These are phyloP conservation scores for Ophioceras dolichostomum DNA, from an alignment of 2,329 filamentous ascomycete species.

Conservation along the genomic window DNA sequence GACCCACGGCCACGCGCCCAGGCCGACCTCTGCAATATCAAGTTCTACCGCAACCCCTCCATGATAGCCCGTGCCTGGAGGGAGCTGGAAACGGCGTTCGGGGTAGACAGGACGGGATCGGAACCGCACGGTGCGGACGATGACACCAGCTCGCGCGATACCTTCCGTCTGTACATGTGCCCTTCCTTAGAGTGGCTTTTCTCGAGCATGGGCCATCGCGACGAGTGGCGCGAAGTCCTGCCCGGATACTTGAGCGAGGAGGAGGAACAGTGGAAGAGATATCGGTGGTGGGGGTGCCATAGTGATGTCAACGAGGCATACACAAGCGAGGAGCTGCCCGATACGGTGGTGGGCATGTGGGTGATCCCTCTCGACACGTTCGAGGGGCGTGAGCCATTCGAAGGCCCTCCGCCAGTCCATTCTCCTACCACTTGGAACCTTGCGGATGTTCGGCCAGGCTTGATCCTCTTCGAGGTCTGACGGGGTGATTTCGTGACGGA, in stretches of 20 bases:
- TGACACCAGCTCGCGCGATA: neutral
- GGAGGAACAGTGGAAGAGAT: neutral
- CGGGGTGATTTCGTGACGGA: too few relatives aligned
- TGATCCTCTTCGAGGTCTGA: neutral
- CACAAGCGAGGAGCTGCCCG: slow-evolving; percentile 3
- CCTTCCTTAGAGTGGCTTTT: neutral
- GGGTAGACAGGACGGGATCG: neutral
- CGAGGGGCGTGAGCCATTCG: neutral
- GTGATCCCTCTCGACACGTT: slow-evolving; percentile 2
- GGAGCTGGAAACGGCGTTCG: slow-evolving; percentile 4
- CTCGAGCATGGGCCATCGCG: neutral
- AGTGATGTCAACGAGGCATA: too few relatives aligned
- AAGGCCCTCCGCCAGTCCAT: too few relatives aligned
- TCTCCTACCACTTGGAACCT: neutral
- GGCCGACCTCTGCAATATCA: too few relatives aligned
- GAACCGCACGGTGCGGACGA: neutral
- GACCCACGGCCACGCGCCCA: slow-evolving; percentile 6
- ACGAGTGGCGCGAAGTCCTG: neutral
- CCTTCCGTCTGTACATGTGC: neutral
- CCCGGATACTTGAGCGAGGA: neutral
- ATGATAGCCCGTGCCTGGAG: neutral
- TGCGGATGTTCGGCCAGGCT: neutral
- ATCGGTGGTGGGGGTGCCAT: too few relatives aligned
- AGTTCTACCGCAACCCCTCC: neutral
- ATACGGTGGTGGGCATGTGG: slow-evolving; percentile 4